These are phyloP conservation scores for Xylariaceae sp. DNA, from an alignment of 2,329 filamentous ascomycete genomes.

Conservation along the genomic window DNA sequence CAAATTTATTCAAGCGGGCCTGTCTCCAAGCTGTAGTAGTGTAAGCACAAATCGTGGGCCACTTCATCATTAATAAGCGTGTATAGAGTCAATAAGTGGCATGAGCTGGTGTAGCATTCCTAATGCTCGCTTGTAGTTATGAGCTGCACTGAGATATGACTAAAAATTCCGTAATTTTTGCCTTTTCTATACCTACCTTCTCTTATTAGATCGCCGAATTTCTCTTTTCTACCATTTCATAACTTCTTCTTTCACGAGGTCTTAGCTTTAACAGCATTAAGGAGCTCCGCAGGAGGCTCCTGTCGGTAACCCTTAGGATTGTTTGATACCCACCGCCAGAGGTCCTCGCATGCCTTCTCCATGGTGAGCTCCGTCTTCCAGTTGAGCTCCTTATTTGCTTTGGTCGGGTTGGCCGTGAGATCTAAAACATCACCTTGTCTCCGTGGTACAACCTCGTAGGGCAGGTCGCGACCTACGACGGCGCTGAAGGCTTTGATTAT, in stretches of 20 bases:
- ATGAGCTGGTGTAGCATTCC: not conserved
- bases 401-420: slow-evolving; percentile 87
- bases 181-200: slow-evolving; percentile 13
- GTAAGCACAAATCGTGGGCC: too few species aligned
- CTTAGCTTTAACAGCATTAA: slow-evolving; percentile 65
- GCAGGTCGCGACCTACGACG: slow-evolving; percentile 83
- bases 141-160: not conserved
- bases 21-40: too few species aligned
- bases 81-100: not conserved
- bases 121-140: too few species aligned
- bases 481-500: slow-evolving; percentile 94
- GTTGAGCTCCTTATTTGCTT: slow-evolving; percentile 85
- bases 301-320: slow-evolving; percentile 96
- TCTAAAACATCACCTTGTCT: slow-evolving; percentile 91
- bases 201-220: slow-evolving; percentile 11
- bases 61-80: too few species aligned
- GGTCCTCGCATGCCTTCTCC: slow-evolving; percentile 90
- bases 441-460: slow-evolving; percentile 84
- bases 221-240: not conserved
- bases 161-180: not conserved
- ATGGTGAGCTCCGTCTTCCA: slow-evolving; percentile 93
- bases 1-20: too few species aligned
- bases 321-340: slow-evolving; percentile 97
- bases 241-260: slow-evolving; percentile 29
- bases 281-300: slow-evolving; percentile 81